phyloP scores from a whole-genome alignment of 352 stramenopile species.

The Phytophthora ohioensis region DNA sequence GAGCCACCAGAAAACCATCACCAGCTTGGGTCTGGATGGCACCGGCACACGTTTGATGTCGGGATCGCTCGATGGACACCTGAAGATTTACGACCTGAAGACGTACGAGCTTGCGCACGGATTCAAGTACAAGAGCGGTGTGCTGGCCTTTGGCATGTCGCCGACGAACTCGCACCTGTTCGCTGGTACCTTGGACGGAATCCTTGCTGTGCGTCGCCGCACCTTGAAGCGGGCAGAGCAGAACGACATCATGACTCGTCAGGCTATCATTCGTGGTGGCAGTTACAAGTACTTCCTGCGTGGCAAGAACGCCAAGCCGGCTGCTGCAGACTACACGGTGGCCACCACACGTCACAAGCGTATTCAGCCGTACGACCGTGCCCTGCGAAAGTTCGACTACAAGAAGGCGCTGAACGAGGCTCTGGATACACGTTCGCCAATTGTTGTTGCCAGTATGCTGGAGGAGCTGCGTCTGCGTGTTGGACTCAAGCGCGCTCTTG shows the following conservation, averaged over 20 bases:
- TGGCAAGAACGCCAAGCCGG: conserved; percentile 85
- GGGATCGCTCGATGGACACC: conserved; percentile 90
- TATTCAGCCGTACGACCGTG: conserved; percentile 93
- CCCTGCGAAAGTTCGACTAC: conserved; percentile 96
- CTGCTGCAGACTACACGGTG: conserved; percentile 80
- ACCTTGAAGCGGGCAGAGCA: conserved; percentile 76
- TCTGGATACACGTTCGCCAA: conserved; percentile 90
- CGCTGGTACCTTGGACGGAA: conserved; percentile 77
- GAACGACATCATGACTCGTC: conserved; percentile 70
- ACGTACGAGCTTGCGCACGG: conserved; percentile 92
- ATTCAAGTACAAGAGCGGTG: conserved; percentile 88
- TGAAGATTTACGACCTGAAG: conserved; percentile 95
- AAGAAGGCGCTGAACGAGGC: conserved; percentile 95
- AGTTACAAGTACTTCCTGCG: conserved; percentile 93
- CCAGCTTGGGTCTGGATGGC: conserved; percentile 88
- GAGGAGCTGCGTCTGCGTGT: conserved; percentile 95
- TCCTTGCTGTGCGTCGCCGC: conserved; percentile 85
- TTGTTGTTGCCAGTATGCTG: conserved; percentile 94
- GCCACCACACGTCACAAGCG: conserved; percentile 88
- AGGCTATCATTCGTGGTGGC: conserved; percentile 80
- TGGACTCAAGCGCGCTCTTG: conserved; percentile 90
- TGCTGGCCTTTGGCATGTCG: conserved; percentile 87
- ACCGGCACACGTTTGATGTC: conserved; percentile 90
- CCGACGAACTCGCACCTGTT: conserved; percentile 88
- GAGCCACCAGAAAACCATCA: conserved; percentile 96